phyloP scores from a whole-genome alignment of 2,329 filamentous ascomycete genomes.

The Colletotrichum cordylinicola region DNA sequence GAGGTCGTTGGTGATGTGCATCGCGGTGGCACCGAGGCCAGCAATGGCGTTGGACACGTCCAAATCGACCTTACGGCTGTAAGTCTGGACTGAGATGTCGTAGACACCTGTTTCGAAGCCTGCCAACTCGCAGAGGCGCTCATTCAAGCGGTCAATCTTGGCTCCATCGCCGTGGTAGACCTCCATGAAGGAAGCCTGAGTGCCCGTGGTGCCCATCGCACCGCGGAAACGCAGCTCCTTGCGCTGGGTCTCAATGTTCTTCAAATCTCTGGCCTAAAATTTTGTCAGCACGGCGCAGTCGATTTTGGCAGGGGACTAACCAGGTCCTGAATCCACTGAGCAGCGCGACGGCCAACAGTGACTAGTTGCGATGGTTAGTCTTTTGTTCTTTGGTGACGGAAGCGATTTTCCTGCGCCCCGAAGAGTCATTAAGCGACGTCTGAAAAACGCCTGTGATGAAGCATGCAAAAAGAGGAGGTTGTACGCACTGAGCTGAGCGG shows the following conservation, averaged over 20 bases:
- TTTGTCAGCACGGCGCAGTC: constrained; percentile 34
- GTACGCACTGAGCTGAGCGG: constrained; percentile 65
- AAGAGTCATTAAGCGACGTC: constrained; percentile 51
- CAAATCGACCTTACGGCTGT: constrained; percentile 75
- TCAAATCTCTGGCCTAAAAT: constrained; percentile 64
- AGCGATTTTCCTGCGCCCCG: background rate
- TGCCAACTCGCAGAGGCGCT: constrained; percentile 58
- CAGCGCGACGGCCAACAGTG: background rate
- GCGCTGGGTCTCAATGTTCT: constrained; percentile 71
- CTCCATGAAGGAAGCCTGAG: constrained; percentile 77
- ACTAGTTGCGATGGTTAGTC: constrained; percentile 34
- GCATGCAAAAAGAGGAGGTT: background rate
- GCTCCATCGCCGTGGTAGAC: constrained; percentile 55
- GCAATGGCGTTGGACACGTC: constrained; percentile 81
- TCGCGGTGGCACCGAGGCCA: constrained; percentile 78
- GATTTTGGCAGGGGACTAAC: background rate
- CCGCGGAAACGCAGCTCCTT: constrained; percentile 78
- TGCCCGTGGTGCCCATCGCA: constrained; percentile 71
- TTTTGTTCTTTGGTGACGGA: background rate
- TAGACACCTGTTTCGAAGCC: constrained; percentile 66
- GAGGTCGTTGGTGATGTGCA: constrained; percentile 75
- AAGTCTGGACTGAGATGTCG: constrained; percentile 70
- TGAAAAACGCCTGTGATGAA: background rate
- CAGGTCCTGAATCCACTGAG: background rate
- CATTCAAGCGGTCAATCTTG: constrained; percentile 61